These are phyloP conservation scores for Pleurotus giganteus DNA, from an alignment of 768 basidiomycete genomes.

Conservation along the genomic window DNA sequence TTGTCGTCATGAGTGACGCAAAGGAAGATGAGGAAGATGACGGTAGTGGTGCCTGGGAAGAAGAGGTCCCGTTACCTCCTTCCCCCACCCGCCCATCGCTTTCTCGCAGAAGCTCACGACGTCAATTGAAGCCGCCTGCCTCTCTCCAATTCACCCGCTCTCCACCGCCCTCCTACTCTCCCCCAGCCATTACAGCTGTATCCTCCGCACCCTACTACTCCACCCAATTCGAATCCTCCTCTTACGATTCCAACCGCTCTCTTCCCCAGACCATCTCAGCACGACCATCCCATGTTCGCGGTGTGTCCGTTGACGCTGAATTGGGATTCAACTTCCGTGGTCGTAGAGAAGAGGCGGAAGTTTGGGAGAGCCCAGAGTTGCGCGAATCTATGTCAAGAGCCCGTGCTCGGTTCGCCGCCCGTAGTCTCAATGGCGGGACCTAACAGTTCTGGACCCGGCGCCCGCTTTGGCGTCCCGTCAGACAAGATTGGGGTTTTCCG, in stretches of 20 bases:
- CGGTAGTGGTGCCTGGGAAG: conserved; percentile 73
- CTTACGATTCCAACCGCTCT: conserved; percentile 19
- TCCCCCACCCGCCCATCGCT: conserved; percentile 23
- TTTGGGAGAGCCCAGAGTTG: conserved; percentile 65
- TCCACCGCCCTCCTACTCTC: conserved; percentile 13
- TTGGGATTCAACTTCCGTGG: conserved; percentile 16
- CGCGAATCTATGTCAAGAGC: conserved; percentile 72
- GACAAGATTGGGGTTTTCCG: background rate
- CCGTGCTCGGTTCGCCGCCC: conserved; percentile 34
- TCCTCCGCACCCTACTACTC: conserved; percentile 31
- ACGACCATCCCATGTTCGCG: conserved; percentile 22
- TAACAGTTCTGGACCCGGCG: conserved; percentile 1
- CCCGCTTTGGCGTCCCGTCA: background rate
- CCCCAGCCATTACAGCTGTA: conserved; percentile 22
- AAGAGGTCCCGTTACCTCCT: conserved; percentile 41
- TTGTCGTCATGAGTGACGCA: conserved; percentile 74
- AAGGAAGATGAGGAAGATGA: conserved; percentile 79
- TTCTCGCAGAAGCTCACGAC: conserved; percentile 20
- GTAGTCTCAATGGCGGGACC: conserved; percentile 13
- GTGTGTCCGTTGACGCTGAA: conserved; percentile 34
- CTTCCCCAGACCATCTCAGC: conserved; percentile 14
- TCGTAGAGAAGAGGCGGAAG: conserved; percentile 42
- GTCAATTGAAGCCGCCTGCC: conserved; percentile 21
- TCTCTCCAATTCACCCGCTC: conserved; percentile 19
- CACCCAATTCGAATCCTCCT: conserved; percentile 27